Conservation (phyloP, 2,329 filamentous ascomycete genomes). For the Venturia pyrina region DNA sequence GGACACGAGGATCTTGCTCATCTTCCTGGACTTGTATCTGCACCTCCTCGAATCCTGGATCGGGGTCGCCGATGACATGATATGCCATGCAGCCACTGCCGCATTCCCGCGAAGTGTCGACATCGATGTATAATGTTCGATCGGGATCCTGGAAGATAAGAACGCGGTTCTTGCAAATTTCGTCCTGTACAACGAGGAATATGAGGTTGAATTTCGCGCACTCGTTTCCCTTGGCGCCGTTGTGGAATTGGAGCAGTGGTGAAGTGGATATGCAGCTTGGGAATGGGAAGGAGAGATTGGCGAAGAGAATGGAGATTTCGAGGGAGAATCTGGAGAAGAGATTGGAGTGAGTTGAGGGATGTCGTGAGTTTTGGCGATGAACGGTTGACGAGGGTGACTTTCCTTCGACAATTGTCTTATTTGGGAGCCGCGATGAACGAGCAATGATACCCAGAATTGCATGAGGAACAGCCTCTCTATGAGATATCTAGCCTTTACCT, state of each 20-base stretch:
- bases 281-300: neutral
- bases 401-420: neutral
- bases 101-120: too few species aligned
- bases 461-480: too few species aligned
- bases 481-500: neutral
- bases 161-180: too few species aligned
- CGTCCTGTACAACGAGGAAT: too few species aligned
- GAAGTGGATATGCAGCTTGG: neutral
- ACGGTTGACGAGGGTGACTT: neutral
- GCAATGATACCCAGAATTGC: neutral
- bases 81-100: too few species aligned
- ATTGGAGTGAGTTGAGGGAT: neutral
- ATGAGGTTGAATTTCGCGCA: neutral
- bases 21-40: too few species aligned
- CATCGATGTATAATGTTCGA: too few species aligned
- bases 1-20: too few species aligned
- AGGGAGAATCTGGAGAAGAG: neutral
- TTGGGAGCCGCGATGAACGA: neutral
- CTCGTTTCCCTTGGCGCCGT: neutral
- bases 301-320: neutral
- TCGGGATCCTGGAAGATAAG: too few species aligned
- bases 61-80: too few species aligned
- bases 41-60: too few species aligned
- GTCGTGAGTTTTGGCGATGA: neutral
- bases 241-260: neutral